A percentile compares a stretch with the other conserved stretches of the same genome.
These are phyloP conservation scores for Eleusine coracana DNA, from an alignment of 176 grass and related monocot species.

Conservation along the genomic window DNA sequence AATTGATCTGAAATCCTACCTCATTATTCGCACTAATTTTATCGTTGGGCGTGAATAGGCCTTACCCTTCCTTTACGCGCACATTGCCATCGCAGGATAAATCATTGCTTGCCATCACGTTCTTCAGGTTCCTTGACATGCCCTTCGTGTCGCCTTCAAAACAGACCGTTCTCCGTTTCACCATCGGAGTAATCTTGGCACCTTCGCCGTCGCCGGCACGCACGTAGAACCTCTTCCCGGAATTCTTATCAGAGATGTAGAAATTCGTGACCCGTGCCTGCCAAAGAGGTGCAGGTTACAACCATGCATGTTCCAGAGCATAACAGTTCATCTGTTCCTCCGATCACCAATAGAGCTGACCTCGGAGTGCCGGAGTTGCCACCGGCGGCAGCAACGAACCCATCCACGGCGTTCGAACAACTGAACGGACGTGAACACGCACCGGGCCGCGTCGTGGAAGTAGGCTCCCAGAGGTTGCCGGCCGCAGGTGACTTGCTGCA, in stretches of 20 bases:
- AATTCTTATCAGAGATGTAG: slow-evolving; percentile 77
- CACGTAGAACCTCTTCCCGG: slow-evolving; percentile 79
- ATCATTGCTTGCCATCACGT: slow-evolving; percentile 46
- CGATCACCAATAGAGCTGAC: slow-evolving; percentile 30
- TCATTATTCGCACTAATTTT: not conserved
- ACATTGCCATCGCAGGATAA: slow-evolving; percentile 43
- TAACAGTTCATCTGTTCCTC: not conserved
- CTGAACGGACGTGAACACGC: slow-evolving; percentile 71
- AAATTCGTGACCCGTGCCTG: slow-evolving; percentile 70
- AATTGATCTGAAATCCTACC: not conserved
- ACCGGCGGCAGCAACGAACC: slow-evolving; percentile 44
- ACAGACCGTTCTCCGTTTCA: slow-evolving; percentile 41
- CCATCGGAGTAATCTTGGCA: slow-evolving; percentile 51
- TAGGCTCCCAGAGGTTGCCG: slow-evolving; percentile 46
- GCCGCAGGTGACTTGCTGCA: slow-evolving; percentile 97
- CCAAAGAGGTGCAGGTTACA: slow-evolving; percentile 1
- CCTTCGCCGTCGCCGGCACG: slow-evolving; percentile 75
- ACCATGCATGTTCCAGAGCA: not conserved
- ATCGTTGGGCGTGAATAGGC: not conserved
- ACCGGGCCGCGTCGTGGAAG: slow-evolving; percentile 68
- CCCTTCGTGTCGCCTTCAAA: slow-evolving; percentile 48
- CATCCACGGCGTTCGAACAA: slow-evolving; percentile 60
- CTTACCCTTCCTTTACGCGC: slow-evolving; percentile 75
- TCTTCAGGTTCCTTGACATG: slow-evolving; percentile 45
- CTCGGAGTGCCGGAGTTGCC: slow-evolving; percentile 62